Base-by-base conservation (phyloP, 2,329 filamentous ascomycete genomes). In the Xylaria sp. region DNA sequence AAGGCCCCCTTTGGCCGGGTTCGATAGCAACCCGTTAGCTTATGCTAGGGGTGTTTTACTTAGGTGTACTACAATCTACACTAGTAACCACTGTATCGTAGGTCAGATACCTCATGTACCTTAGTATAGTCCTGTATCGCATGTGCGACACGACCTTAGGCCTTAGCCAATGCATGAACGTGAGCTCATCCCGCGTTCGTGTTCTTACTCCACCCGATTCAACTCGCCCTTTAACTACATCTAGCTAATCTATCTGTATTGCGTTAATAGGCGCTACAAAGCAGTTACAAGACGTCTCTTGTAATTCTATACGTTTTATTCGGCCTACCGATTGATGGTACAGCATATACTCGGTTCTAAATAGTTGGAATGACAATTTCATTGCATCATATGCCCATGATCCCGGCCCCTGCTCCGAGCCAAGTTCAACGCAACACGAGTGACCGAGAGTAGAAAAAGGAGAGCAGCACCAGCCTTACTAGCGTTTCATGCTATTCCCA, bases 101-200 rank as follows among this genome's bases (percentile, higher is more conserved):
- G 1, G 7, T 36, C 34, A 8, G 11, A 11, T 14, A 24, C 12
- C 14, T 19, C 27, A 17, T 51, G 48, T 47, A 47, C 14, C 4
- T 47, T 17, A 8, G 34, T 47, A 47, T 53, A 21, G 47, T 32
- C 32, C 24, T 62, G 45, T 57, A 54, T 60, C 56, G 34, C 27
- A 62, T 58, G 34, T 67, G 64, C 58, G 59, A 67, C 64, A 21
- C 36, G 57, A 54, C 47, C 64, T n/a, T n/a, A n/a, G n/a, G n/a
- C 24, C 24, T 27, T 32, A 50, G 65, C 11, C 21, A 17, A 11
- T 34, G 65, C 65, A 67, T 67, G 30, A 68, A 61, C 56, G 66
- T 62, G 65, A 65, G 34, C 54, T 42, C 56, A 64, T 68, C 61
- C 50, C 53, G 61, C 57, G 66, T 61, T 57, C 61, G 61, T 53